Evolutionary conservation across 2,329 filamentous ascomycete species (phyloP).

Genomic region (Scedosporium dehoogii): DNA sequence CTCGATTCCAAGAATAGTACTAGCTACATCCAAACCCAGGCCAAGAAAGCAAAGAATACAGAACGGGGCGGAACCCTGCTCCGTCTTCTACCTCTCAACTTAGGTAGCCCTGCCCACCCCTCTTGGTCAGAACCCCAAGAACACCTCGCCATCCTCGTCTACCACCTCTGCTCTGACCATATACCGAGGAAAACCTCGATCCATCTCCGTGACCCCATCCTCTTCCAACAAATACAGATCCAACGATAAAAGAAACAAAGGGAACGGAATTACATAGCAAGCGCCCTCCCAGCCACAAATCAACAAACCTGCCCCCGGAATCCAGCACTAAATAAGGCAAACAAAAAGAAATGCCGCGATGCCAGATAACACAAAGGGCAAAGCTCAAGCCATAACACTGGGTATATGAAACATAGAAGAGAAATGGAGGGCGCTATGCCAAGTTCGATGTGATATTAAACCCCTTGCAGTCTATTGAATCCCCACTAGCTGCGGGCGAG

Average conservation of each 20-base stretch:
- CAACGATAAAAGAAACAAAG: slow-evolving; percentile 5
- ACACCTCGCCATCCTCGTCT: background rate
- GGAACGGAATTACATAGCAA: background rate
- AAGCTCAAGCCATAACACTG: background rate
- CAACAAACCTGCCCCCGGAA: background rate
- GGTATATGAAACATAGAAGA: slow-evolving; percentile 4
- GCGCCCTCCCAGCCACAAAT: background rate
- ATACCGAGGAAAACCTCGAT: background rate
- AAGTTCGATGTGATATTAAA: background rate
- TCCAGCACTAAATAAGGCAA: slow-evolving; percentile 2
- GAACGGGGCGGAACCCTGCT: background rate
- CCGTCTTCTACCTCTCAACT: background rate
- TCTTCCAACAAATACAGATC: background rate
- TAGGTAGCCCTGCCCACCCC: too few relatives aligned
- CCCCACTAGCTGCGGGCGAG: background rate
- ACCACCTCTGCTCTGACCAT: background rate
- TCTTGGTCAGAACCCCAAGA: too few relatives aligned
- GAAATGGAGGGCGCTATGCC: slow-evolving; percentile 3
- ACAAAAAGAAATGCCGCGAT: background rate
- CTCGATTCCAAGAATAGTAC: background rate
- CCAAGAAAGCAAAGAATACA: background rate
- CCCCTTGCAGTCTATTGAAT: background rate
- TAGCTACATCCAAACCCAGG: background rate
- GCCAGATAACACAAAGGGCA: background rate
- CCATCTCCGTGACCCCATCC: background rate